Base-by-base conservation (phyloP, 2,329 filamentous ascomycete species). In the Metarhizium sp. region DNA sequence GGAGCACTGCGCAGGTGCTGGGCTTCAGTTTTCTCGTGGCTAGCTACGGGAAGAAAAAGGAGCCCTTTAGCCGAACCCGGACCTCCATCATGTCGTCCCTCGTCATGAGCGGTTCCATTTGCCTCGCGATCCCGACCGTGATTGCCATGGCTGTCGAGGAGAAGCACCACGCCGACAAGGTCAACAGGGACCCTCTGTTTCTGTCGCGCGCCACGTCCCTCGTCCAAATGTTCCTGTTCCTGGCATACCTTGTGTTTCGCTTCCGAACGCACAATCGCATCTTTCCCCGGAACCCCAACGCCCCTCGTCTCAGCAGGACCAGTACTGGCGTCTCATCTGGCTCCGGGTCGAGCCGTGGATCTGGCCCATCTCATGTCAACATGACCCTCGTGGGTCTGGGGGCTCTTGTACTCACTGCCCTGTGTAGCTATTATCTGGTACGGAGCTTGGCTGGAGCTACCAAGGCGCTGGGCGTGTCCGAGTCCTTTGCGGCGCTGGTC, bases 51-150 rank as follows among this genome's bases (percentile, higher is more conserved):
- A 59, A 58, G 50, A 56, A 55, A 50, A 54, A 59, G 30, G 57
- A 55, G 36, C 45, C 46, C 5, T 59, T 59, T 32, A 59, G 58
- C 55, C 57, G 55, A 48, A 50, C 34, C 5, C 49, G 55, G 54
- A 59, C 58, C 10, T 55, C 56, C 53, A 57, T 59, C 50, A 59
- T 59, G 58, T 58, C 58, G 4, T 58, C 58, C 13, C 54, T 59
- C 45, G 57, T 59, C 54, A 58, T 59, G 58, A 55, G 57, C 34
- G 57, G 54, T 1, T 58, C 58, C 6, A 58, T 59, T 16, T 59
- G 58, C 51, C 58, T 59, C 4, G 50, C 55, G 18, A 58, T 59
- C 29, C 58, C 58, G 5, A 59, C 58, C 4, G 55, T 58, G 38
- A 58, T 59, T 36, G 54, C 56, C 13, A 47, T 57, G 20, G 57